Conservation (phyloP, 805 yeast genomes). For the Brettanomyces naardenensis region DNA sequence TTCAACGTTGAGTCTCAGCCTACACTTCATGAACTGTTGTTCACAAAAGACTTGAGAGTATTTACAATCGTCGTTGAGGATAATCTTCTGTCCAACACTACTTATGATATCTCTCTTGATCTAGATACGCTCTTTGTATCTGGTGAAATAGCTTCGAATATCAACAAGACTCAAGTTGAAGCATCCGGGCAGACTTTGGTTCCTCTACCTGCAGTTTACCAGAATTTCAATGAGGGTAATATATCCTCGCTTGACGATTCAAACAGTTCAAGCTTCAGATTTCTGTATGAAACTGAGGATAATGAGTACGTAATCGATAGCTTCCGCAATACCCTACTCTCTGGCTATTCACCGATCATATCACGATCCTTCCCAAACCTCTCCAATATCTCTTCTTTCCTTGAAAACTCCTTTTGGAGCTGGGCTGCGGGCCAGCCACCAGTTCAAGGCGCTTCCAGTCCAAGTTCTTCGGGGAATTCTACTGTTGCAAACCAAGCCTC, state of each 20-base stretch:
- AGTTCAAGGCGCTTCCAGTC: conserved; percentile 4
- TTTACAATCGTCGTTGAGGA: conserved; percentile 28
- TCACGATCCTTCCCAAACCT: conserved; percentile 26
- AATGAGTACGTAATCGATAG: conserved; percentile 31
- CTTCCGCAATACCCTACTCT: conserved; percentile 31
- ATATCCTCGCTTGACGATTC: neutral
- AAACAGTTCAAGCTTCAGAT: conserved; percentile 8
- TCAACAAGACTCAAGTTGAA: neutral
- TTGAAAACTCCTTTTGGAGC: conserved; percentile 52
- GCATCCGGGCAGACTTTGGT: neutral
- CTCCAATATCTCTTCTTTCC: conserved; percentile 22
- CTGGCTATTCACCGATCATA: conserved; percentile 67
- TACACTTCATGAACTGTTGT: conserved; percentile 23
- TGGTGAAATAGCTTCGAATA: neutral
- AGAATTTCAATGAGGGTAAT: neutral
- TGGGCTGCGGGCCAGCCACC: conserved; percentile 61
- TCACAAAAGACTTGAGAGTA: conserved; percentile 26
- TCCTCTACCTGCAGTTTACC: neutral
- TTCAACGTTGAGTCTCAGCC: conserved; percentile 5
- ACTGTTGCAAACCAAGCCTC: conserved; percentile 6
- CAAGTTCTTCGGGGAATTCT: neutral
- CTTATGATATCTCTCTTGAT: conserved; percentile 20
- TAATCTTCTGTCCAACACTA: conserved; percentile 20
- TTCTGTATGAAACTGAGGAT: conserved; percentile 30
- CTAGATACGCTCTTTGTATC: conserved; percentile 4